Conservation (phyloP, 768 basidiomycete genomes). For the Amanita pseudoporphyria region DNA sequence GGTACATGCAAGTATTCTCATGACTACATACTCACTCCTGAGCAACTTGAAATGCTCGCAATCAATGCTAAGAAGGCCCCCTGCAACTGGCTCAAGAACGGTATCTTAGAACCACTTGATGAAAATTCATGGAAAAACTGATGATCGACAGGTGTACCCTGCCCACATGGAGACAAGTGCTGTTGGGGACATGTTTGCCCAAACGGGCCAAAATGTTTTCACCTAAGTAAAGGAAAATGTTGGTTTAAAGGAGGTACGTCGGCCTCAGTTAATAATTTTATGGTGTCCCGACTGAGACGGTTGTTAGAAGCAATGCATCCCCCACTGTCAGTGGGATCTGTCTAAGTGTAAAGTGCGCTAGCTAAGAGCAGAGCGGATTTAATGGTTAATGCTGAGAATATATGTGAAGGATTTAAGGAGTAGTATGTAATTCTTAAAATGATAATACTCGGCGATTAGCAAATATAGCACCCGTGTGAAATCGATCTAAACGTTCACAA, state of each 20-base stretch:
- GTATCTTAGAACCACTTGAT: conserved; percentile 22
- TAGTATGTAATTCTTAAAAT: neutral
- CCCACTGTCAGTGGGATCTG: conserved; percentile 10
- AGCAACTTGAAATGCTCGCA: conserved; percentile 62
- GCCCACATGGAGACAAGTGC: conserved; percentile 67
- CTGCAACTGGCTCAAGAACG: conserved; percentile 77
- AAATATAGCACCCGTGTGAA: conserved; percentile 51
- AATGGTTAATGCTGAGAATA: conserved; percentile 10
- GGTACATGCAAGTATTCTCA: conserved; percentile 78
- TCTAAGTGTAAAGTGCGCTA: neutral
- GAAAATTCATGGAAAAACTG: neutral
- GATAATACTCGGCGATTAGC: conserved; percentile 30
- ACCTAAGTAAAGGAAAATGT: conserved; percentile 72
- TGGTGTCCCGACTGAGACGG: neutral
- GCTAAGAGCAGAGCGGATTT: conserved; percentile 3
- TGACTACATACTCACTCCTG: conserved; percentile 62
- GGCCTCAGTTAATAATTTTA: neutral
- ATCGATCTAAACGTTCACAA: conserved; percentile 40
- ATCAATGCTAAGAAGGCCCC: conserved; percentile 79
- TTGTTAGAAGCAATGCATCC: conserved; percentile 38
- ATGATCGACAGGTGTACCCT: conserved; percentile 45
- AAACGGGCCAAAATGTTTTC: conserved; percentile 63
- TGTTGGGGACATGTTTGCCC: conserved; percentile 84
- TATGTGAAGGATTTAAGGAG: neutral
- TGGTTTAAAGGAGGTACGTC: conserved; percentile 73